A percentile compares a stretch with the other conserved stretches of the same genome.
These are phyloP conservation scores for Paraconiothyrium brasiliense DNA, from an alignment of 2,329 filamentous ascomycete species.

Conservation along the genomic window DNA sequence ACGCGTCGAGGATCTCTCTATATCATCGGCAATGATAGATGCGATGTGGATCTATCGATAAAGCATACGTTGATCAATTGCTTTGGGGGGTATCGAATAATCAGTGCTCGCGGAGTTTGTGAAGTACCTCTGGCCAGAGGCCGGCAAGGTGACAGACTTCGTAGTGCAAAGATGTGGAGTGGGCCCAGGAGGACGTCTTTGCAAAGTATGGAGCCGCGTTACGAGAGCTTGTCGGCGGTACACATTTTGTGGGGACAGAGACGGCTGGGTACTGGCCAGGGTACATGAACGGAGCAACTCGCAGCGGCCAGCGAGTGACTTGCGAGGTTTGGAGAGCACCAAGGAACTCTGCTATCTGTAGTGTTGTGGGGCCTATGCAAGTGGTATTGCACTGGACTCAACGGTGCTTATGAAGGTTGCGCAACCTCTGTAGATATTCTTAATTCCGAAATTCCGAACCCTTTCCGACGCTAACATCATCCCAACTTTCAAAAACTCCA, in stretches of 20 bases:
- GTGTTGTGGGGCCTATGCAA: neutral
- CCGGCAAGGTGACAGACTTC: constrained; percentile 27
- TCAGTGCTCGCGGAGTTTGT: constrained; percentile 24
- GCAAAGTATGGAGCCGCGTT: constrained; percentile 24
- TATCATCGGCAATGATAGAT: no score
- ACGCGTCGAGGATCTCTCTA: no score
- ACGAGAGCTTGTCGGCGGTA: constrained; percentile 40
- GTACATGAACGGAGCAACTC: constrained; percentile 67
- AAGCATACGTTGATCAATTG: constrained; percentile 6
- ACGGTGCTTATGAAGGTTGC: neutral
- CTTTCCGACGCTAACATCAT: neutral
- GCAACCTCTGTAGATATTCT: neutral
- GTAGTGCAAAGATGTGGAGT: constrained; percentile 35
- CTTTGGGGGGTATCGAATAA: constrained; percentile 6
- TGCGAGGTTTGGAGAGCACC: constrained; percentile 49
- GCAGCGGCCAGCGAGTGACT: constrained; percentile 60
- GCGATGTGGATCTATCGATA: no score
- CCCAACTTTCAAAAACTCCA: neutral
- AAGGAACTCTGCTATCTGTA: neutral
- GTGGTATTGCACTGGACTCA: neutral
- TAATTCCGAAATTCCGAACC: constrained; percentile 4
- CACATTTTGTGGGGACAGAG: constrained; percentile 67
- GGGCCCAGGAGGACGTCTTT: constrained; percentile 28
- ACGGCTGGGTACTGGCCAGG: constrained; percentile 63
- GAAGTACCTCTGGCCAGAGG: constrained; percentile 26